Percentiles rank a stretch among this genome's conserved stretches.
These are phyloP conservation scores for Arabidopsis lyrata DNA, from an alignment of 441 rosid genomes.

Conservation along the genomic window DNA sequence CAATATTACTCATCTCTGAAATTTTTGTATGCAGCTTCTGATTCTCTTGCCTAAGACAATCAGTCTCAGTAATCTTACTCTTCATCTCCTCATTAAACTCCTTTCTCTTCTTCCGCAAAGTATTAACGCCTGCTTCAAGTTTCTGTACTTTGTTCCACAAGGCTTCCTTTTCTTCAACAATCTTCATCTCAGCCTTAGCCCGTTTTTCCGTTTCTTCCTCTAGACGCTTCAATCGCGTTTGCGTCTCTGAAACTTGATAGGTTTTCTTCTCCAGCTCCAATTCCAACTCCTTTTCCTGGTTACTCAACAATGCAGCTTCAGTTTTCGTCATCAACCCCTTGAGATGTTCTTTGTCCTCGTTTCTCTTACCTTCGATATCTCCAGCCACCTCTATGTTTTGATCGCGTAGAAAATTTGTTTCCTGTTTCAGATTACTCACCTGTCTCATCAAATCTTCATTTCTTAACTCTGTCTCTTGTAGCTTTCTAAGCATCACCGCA, in stretches of 20 bases:
- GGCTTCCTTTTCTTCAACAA: constrained; percentile 13
- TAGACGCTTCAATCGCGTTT: constrained; percentile 44
- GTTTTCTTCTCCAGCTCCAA: constrained; percentile 47
- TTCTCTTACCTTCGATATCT: constrained; percentile 47
- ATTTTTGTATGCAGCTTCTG: constrained; percentile 43
- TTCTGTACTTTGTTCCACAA: constrained; percentile 23
- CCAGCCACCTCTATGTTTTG: constrained; percentile 48
- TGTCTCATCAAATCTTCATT: constrained; percentile 50
- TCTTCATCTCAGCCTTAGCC: constrained; percentile 1
- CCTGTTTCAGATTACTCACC: constrained; percentile 51
- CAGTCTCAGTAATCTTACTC: constrained; percentile 40
- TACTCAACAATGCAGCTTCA: constrained; percentile 48
- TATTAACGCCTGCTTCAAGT: not conserved
- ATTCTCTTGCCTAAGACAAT: constrained; percentile 55
- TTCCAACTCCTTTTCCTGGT: constrained; percentile 51
- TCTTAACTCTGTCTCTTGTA: constrained; percentile 27
- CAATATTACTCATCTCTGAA: constrained; percentile 37
- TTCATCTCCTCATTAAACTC: constrained; percentile 48
- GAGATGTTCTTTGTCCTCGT: constrained; percentile 31
- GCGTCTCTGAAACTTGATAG: constrained; percentile 44
- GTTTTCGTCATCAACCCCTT: constrained; percentile 16
- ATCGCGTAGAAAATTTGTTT: constrained; percentile 48
- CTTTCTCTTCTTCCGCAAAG: constrained; percentile 33
- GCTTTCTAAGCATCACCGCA: constrained; percentile 18
- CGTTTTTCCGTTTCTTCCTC: constrained; percentile 46